Percentiles rank a stretch among this genome's conserved stretches.
phyloP scores from a whole-genome alignment of 331 rosid genomes.

The Prunus yedoensis region DNA sequence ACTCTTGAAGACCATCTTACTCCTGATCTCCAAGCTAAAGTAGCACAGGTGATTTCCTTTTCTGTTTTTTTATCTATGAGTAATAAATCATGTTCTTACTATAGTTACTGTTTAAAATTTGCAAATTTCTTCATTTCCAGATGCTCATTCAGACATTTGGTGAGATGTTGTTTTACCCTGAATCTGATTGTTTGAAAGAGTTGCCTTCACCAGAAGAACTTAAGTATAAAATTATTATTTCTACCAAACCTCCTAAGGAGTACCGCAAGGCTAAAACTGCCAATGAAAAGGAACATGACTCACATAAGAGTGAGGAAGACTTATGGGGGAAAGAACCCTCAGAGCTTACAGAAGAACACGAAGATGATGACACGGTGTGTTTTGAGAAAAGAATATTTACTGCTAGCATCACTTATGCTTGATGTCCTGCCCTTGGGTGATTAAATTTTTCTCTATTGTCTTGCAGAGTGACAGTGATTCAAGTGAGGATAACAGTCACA shows the following conservation, averaged over 20 bases:
- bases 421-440: constrained; percentile 2
- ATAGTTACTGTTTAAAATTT: constrained; percentile 7
- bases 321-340: constrained; percentile 35
- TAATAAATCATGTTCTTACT: constrained; percentile 8
- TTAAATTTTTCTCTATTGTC: constrained; percentile 20
- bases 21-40: constrained; percentile 63
- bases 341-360: constrained; percentile 28
- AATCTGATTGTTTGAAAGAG: constrained; percentile 34
- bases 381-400: constrained; percentile 9
- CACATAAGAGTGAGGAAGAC: constrained; percentile 36
- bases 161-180: constrained; percentile 50
- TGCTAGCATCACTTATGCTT: constrained; percentile 8
- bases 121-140: constrained; percentile 22
- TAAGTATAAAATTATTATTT: constrained; percentile 50
- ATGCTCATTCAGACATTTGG: constrained; percentile 55
- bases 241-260: constrained; percentile 75
- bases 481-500: constrained; percentile 28
- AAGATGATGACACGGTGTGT: constrained; percentile 39
- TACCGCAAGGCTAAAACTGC: constrained; percentile 36
- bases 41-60: constrained; percentile 44
- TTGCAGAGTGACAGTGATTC: constrained; percentile 46
- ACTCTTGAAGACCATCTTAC: constrained; percentile 80
- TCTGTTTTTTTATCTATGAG: not conserved
- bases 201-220: constrained; percentile 70
- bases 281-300: constrained; percentile 12